Evolutionary conservation across 2,329 filamentous ascomycete genomes (phyloP).

Genomic region (Phaeosphaeriaceae sp.): DNA sequence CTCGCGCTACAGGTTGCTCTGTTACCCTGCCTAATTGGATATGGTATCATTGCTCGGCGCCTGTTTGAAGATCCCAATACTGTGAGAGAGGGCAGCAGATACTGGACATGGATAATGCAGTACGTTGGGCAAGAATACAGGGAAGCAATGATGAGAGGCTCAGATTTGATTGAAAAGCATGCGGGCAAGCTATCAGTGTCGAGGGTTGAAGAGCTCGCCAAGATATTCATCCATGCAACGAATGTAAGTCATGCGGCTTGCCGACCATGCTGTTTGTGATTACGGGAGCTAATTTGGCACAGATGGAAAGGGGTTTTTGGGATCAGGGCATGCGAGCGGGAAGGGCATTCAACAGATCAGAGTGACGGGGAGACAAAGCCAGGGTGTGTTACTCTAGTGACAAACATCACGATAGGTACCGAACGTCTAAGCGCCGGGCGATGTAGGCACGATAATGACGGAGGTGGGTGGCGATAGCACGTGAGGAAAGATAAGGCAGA

Average conservation of each 20-base stretch:
- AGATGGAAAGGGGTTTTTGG: constrained; percentile 80
- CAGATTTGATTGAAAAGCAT: constrained; percentile 77
- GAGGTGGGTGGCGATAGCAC: not conserved
- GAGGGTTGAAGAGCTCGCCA: constrained; percentile 80
- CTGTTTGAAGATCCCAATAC: constrained; percentile 69
- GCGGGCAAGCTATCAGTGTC: constrained; percentile 74
- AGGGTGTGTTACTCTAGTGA: not conserved
- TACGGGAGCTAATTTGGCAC: constrained; percentile 21
- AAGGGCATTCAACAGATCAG: not conserved
- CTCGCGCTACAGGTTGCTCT: constrained; percentile 84
- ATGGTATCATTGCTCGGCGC: constrained; percentile 77
- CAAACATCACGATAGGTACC: too few species aligned
- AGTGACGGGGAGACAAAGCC: not conserved
- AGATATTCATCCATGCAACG: constrained; percentile 87
- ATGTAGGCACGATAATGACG: not conserved
- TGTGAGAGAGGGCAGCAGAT: constrained; percentile 69
- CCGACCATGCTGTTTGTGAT: not conserved
- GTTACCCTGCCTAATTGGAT: constrained; percentile 88
- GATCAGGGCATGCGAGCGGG: constrained; percentile 63
- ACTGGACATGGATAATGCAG: constrained; percentile 91
- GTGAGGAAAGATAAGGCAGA: constrained; percentile 12
- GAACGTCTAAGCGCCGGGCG: not conserved
- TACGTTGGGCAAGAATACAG: constrained; percentile 83
- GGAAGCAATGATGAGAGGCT: constrained; percentile 71
- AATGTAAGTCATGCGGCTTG: constrained; percentile 61